phyloP scores from a whole-genome alignment of 768 basidiomycete genomes.

The Amanita inopinata region DNA sequence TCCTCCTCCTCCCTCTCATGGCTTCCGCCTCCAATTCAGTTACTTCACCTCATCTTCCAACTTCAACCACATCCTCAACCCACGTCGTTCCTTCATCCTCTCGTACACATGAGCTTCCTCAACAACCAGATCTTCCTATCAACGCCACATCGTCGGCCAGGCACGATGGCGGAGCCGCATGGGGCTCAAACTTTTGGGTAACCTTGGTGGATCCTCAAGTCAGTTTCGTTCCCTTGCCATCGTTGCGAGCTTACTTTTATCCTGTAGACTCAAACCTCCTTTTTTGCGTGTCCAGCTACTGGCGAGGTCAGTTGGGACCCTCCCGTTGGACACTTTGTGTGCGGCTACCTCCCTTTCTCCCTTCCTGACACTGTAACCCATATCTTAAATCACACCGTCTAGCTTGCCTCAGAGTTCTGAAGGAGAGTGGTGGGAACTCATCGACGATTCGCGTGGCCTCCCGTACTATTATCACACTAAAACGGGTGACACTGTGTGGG shows the following conservation, averaged over 20 bases:
- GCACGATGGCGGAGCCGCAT: slow-evolving; percentile 36
- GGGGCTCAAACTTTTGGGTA: slow-evolving; percentile 94
- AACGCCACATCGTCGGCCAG: slow-evolving; percentile 13
- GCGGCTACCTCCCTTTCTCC: slow-evolving; percentile 19
- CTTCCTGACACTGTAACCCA: slow-evolving; percentile 11
- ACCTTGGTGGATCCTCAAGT: slow-evolving; percentile 89
- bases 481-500: slow-evolving; percentile 88
- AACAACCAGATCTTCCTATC: slow-evolving; percentile 2
- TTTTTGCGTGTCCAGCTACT: slow-evolving; percentile 89
- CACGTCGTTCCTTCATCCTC: slow-evolving; percentile 2
- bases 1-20: background rate
- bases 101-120: slow-evolving; percentile 8
- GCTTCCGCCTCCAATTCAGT: background rate
- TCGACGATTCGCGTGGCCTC: slow-evolving; percentile 71
- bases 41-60: slow-evolving; percentile 2
- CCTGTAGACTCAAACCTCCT: slow-evolving; percentile 48
- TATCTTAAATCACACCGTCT: slow-evolving; percentile 13
- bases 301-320: slow-evolving; percentile 93
- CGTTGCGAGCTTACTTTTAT: slow-evolving; percentile 7
- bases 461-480: slow-evolving; percentile 95
- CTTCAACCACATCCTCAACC: background rate
- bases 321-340: slow-evolving; percentile 85
- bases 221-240: slow-evolving; percentile 18
- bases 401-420: slow-evolving; percentile 76
- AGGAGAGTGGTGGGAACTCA: slow-evolving; percentile 96